Conservation (phyloP, 106 monocot genomes). For the Dendrobium chrysotoxum region DNA sequence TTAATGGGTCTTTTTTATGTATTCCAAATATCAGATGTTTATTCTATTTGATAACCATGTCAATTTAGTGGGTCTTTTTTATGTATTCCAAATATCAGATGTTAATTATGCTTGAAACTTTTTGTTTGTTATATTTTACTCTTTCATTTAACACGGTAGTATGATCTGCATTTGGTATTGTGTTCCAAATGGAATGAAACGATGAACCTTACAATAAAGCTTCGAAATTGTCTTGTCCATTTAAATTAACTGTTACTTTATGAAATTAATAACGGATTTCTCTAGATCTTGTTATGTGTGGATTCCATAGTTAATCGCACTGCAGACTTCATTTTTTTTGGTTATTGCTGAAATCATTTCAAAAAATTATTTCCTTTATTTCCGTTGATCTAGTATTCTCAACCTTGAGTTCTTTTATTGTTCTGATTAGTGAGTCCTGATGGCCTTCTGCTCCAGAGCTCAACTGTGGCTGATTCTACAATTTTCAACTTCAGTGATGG, state of each 20-base stretch:
- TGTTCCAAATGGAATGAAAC: not conserved
- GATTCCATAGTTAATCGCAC: too few species aligned
- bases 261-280: too few species aligned
- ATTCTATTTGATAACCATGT: not conserved
- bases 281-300: too few species aligned
- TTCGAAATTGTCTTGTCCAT: too few species aligned
- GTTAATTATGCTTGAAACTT: not conserved
- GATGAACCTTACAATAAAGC: not conserved
- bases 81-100: not conserved
- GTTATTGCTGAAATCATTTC: not conserved
- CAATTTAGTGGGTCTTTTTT: not conserved
- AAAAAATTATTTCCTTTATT: not conserved
- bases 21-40: not conserved
- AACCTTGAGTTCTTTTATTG: not conserved
- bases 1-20: not conserved
- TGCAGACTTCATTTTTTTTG: not conserved
- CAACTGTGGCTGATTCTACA: constrained; percentile 85
- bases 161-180: not conserved
- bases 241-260: too few species aligned
- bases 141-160: not conserved
- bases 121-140: not conserved
- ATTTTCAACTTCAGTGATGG: constrained; percentile 76
- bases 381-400: not conserved
- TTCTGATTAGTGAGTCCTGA: constrained; percentile 81
- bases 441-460: constrained; percentile 93